Evolutionary conservation across 108 stramenopile species (phyloP).

Genomic region (Discostella pseudostelligera): DNA sequence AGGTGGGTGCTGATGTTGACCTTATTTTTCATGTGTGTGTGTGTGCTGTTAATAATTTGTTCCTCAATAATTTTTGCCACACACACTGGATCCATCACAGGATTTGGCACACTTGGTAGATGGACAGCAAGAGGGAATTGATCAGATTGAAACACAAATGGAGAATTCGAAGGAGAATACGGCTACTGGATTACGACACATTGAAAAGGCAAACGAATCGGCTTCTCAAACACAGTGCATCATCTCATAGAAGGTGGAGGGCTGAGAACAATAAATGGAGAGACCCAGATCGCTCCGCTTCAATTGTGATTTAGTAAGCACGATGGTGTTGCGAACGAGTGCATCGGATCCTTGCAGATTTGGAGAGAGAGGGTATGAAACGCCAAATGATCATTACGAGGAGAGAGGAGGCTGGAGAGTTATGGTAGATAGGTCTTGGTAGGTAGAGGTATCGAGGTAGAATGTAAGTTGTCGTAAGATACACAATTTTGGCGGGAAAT

Average conservation of each 20-base stretch:
- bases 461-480: too few relatives aligned
- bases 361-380: too few relatives aligned
- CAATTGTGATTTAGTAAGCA: too few relatives aligned
- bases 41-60: background rate
- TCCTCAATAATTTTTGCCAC: background rate
- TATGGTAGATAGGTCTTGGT: too few relatives aligned
- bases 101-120: slow-evolving; percentile 86
- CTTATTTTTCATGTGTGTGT: background rate
- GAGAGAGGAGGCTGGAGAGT: too few relatives aligned
- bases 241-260: slow-evolving; percentile 22
- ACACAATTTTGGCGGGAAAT: too few relatives aligned
- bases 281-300: too few relatives aligned
- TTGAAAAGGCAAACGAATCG: slow-evolving; percentile 77
- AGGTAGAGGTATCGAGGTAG: too few relatives aligned
- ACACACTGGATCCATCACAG: slow-evolving; percentile 3
- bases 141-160: slow-evolving; percentile 85
- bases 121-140: slow-evolving; percentile 83
- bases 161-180: slow-evolving; percentile 76
- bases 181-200: slow-evolving; percentile 75
- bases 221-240: slow-evolving; percentile 36
- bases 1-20: slow-evolving; percentile 21
- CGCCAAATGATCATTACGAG: too few relatives aligned
- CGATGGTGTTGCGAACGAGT: too few relatives aligned
- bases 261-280: too few relatives aligned
- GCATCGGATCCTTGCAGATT: too few relatives aligned